Percentiles rank a stretch among this genome's conserved stretches.
Conservation (phyloP, 257 asterid species). For the Solanum corneliomulleri region DNA sequence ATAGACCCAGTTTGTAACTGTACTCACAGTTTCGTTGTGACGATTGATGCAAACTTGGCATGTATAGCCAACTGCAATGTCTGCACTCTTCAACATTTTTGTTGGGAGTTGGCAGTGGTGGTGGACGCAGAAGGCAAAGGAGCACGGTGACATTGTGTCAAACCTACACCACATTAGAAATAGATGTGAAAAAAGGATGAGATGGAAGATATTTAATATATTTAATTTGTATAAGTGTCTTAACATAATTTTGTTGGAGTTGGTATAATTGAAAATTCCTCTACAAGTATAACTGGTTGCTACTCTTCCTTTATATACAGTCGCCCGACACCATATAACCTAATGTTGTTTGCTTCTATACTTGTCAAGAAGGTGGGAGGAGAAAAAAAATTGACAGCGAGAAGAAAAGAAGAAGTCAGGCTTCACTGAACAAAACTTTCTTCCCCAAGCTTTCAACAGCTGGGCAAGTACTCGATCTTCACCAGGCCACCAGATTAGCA, state of each 20-base stretch:
- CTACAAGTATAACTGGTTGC: conserved; percentile 46
- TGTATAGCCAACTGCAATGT: neutral
- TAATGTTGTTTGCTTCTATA: conserved; percentile 18
- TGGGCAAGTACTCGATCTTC: conserved; percentile 8
- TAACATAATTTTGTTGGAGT: neutral
- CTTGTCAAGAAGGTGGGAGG: neutral
- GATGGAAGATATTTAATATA: neutral
- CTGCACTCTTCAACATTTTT: neutral
- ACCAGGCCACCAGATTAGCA: conserved; percentile 19
- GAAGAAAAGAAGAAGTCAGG: conserved; percentile 4
- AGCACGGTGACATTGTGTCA: neutral
- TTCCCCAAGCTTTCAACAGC: conserved; percentile 18
- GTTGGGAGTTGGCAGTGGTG: neutral
- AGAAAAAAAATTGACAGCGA: conserved; percentile 10
- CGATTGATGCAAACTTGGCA: neutral
- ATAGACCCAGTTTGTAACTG: neutral
- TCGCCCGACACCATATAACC: conserved; percentile 19
- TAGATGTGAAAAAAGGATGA: neutral
- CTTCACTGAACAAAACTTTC: conserved; percentile 37
- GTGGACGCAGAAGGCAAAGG: neutral
- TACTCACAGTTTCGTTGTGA: neutral
- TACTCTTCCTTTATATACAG: conserved; percentile 49
- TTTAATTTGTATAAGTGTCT: neutral
- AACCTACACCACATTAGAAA: neutral
- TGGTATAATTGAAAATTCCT: neutral